Conservation (phyloP, 2,329 filamentous ascomycete species). For the Paraphaeosphaeria sporulosa region DNA sequence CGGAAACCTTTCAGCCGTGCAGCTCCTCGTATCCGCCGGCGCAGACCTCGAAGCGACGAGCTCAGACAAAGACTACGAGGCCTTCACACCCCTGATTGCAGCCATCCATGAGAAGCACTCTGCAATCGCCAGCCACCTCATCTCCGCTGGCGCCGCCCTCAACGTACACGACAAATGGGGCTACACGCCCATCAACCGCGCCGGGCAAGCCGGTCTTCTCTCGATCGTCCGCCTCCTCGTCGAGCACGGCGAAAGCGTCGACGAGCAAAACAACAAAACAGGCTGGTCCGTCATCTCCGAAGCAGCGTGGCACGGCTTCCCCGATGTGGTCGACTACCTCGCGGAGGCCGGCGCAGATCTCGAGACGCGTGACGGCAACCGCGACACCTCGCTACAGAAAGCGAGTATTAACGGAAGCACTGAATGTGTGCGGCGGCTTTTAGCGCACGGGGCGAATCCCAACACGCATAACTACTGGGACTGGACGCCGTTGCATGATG, state of each 20-base stretch:
- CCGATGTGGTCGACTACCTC: slow-evolving; percentile 3
- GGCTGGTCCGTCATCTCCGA: not conserved
- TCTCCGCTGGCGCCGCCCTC: not conserved
- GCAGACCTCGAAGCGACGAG: slow-evolving; percentile 1
- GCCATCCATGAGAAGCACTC: not conserved
- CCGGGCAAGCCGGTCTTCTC: slow-evolving; percentile 2
- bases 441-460: not conserved
- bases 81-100: slow-evolving; percentile 1
- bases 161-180: not conserved
- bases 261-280: not conserved
- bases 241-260: not conserved
- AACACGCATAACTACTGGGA: slow-evolving; percentile 1
- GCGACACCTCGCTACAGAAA: slow-evolving; percentile 1
- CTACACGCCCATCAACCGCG: not conserved
- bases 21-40: slow-evolving; percentile 3
- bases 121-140: not conserved
- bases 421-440: not conserved
- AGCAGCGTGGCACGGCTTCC: slow-evolving; percentile 2
- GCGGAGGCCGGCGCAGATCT: not conserved
- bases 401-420: slow-evolving; percentile 1
- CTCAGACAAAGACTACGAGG: not conserved
- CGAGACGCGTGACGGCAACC: not conserved
- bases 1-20: not conserved
- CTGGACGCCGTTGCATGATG: slow-evolving; percentile 3
- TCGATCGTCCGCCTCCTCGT: not conserved